These are phyloP conservation scores for Mycena sanguinolenta DNA, from an alignment of 768 basidiomycete genomes.

Conservation along the genomic window DNA sequence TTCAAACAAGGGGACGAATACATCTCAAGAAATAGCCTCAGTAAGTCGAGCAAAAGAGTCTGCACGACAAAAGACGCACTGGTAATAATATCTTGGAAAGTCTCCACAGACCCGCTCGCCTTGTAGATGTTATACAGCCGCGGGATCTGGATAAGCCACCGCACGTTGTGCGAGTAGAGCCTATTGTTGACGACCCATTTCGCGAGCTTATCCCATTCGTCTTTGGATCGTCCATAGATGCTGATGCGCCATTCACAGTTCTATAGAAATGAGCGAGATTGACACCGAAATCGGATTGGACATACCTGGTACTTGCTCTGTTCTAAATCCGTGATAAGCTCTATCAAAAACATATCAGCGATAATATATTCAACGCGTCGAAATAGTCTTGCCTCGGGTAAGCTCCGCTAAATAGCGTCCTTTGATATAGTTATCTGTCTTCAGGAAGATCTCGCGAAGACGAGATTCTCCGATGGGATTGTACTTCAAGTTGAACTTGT, in stretches of 20 bases:
- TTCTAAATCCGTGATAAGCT: slow-evolving; percentile 97
- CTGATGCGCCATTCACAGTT: slow-evolving; percentile 98
- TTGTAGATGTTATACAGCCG: slow-evolving; percentile 97
- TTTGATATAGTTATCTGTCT: slow-evolving; percentile 95
- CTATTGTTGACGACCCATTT: slow-evolving; percentile 97
- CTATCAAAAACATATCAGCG: slow-evolving; percentile 55
- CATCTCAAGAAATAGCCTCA: slow-evolving; percentile 62
- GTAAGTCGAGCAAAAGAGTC: neutral
- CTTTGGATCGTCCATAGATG: slow-evolving; percentile 85
- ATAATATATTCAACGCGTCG: neutral
- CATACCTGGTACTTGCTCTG: slow-evolving; percentile 97
- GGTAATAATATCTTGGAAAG: slow-evolving; percentile 90
- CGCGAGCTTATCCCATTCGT: slow-evolving; percentile 99
- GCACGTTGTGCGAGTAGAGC: slow-evolving; percentile 94
- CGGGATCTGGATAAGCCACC: slow-evolving; percentile 97
- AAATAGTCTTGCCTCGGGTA: slow-evolving; percentile 76
- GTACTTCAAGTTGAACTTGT: slow-evolving; percentile 98
- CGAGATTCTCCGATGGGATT: slow-evolving; percentile 97
- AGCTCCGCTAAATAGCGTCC: slow-evolving; percentile 96
- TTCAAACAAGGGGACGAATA: slow-evolving; percentile 95
- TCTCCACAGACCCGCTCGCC: slow-evolving; percentile 82
- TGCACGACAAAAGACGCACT: slow-evolving; percentile 66
- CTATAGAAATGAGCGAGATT: slow-evolving; percentile 49
- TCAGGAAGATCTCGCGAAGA: slow-evolving; percentile 96
- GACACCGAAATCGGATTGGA: neutral